Percentiles rank a stretch among this genome's conserved stretches.
These are phyloP conservation scores for Sporisorium reilianum DNA, from an alignment of 1,284 basidiomycete species.

Conservation along the genomic window DNA sequence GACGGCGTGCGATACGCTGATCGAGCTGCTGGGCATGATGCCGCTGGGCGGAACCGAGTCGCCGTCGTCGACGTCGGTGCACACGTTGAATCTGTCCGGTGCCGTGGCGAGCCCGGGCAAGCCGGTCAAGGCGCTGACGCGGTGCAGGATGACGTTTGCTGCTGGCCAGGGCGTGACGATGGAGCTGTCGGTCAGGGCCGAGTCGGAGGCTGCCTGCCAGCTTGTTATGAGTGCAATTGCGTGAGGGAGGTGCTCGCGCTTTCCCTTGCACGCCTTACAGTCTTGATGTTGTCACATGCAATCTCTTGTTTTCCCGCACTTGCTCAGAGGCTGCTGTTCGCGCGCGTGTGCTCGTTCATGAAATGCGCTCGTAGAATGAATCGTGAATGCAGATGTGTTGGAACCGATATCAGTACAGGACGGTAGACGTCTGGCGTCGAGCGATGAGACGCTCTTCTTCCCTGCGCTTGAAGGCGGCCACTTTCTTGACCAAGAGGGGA, in stretches of 20 bases:
- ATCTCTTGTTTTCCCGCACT: background rate
- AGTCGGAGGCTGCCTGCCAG: constrained; percentile 85
- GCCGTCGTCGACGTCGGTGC: constrained; percentile 81
- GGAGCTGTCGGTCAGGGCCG: constrained; percentile 91
- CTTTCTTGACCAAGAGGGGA: constrained; percentile 30
- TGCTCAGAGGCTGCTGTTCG: background rate
- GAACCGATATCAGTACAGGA: constrained; percentile 24
- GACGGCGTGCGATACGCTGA: constrained; percentile 85
- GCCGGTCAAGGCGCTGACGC: constrained; percentile 88
- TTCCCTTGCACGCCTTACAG: background rate
- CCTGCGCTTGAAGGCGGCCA: constrained; percentile 45
- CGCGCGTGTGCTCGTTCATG: background rate
- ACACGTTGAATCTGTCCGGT: constrained; percentile 93
- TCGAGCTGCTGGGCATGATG: constrained; percentile 96
- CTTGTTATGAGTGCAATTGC: constrained; percentile 89
- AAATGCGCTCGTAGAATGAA: too few species aligned
- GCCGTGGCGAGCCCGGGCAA: constrained; percentile 82
- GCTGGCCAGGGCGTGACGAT: constrained; percentile 92
- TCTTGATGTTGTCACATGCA: constrained; percentile 6
- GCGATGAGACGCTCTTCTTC: constrained; percentile 40
- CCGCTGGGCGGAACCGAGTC: constrained; percentile 76
- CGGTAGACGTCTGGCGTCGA: constrained; percentile 33
- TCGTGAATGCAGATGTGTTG: background rate
- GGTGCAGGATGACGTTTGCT: constrained; percentile 95
- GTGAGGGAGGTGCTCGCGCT: constrained; percentile 11